Evolutionary conservation across 1,284 basidiomycete species (phyloP).

Genomic region (Cystobasidium sp.): DNA sequence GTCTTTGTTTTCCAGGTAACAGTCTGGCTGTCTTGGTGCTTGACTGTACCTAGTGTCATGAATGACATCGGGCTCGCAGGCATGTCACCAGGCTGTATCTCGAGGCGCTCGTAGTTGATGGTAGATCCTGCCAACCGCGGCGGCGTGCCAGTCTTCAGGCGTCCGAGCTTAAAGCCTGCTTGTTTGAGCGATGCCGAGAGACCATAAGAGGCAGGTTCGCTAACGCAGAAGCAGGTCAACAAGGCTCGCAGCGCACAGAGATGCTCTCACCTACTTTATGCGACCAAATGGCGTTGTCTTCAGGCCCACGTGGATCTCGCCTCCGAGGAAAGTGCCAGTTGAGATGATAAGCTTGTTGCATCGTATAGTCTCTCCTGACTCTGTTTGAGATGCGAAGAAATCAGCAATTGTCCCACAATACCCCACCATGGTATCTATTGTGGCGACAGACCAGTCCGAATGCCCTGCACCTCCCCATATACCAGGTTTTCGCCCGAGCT

Average conservation of each 20-base stretch:
- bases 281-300: constrained; percentile 81
- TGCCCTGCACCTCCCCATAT: constrained; percentile 64
- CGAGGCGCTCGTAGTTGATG: constrained; percentile 69
- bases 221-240: constrained; percentile 7
- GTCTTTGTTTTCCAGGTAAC: constrained; percentile 64
- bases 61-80: constrained; percentile 52
- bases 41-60: constrained; percentile 55
- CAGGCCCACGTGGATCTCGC: constrained; percentile 84
- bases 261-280: constrained; percentile 68
- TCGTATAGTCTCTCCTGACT: constrained; percentile 72
- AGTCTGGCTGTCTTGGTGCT: constrained; percentile 34
- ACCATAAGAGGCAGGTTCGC: constrained; percentile 61
- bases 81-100: constrained; percentile 48
- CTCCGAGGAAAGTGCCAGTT: constrained; percentile 86
- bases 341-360: constrained; percentile 83
- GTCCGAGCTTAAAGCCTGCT: constrained; percentile 78
- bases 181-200: constrained; percentile 73
- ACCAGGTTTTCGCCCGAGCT: constrained; percentile 47
- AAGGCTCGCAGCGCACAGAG: background rate
- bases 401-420: background rate
- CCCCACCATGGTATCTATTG: background rate
- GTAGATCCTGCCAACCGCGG: constrained; percentile 73
- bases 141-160: constrained; percentile 88
- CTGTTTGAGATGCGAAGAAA: constrained; percentile 57
- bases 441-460: constrained; percentile 67